Evolutionary conservation across 106 monocot genomes (phyloP).

Genomic region (Dendrobium nobile): DNA sequence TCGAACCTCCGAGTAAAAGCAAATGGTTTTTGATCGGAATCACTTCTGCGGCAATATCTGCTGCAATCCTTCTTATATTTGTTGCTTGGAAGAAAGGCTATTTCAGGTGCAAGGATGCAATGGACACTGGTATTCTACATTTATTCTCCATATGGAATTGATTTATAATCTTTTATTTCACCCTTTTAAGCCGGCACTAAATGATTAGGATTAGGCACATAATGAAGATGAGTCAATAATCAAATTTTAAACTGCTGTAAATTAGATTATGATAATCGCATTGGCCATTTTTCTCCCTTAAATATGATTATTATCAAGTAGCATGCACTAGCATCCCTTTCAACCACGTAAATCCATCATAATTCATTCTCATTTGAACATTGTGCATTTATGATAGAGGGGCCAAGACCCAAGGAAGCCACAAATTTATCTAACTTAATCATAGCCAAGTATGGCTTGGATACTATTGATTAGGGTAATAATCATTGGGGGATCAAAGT

Average conservation of each 20-base stretch:
- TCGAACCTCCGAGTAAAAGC: conserved; percentile 1
- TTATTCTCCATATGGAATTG: not conserved
- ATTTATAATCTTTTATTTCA: not conserved
- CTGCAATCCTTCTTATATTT: not conserved
- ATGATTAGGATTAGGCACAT: not conserved
- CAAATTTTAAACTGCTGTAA: not conserved
- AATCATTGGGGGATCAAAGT: too few relatives aligned
- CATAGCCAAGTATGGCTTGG: too few relatives aligned
- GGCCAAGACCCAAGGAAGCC: too few relatives aligned
- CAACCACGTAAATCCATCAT: too few relatives aligned
- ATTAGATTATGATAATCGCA: not conserved
- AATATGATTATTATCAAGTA: too few relatives aligned
- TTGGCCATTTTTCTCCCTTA: not conserved
- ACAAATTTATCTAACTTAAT: too few relatives aligned
- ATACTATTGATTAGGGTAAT: too few relatives aligned
- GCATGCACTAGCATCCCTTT: too few relatives aligned
- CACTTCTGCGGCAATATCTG: not conserved
- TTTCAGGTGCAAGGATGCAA: not conserved
- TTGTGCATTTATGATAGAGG: too few relatives aligned
- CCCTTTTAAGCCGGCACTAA: not conserved
- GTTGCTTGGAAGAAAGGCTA: conserved; percentile 9
- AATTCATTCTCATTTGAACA: too few relatives aligned
- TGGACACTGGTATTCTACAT: not conserved
- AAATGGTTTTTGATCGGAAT: not conserved
- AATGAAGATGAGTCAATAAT: not conserved